Percentiles rank a stretch among this genome's conserved stretches.
phyloP scores from a whole-genome alignment of 768 basidiomycete species.

The Tulasnella sp. region DNA sequence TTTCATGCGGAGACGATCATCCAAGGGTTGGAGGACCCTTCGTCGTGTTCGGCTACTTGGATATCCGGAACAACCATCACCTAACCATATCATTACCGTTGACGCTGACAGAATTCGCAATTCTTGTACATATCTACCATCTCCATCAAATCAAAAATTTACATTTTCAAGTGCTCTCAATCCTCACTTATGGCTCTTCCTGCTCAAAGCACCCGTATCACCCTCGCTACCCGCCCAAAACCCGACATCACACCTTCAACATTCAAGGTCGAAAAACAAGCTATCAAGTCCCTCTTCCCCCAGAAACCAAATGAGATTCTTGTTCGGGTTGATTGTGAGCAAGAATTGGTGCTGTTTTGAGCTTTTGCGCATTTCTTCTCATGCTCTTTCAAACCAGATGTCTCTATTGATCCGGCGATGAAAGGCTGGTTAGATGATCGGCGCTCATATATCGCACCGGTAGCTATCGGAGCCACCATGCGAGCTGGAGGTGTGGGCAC shows the following conservation, averaged over 20 bases:
- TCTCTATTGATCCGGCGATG: slow-evolving; percentile 85
- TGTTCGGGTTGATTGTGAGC: slow-evolving; percentile 53
- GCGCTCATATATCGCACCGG: slow-evolving; percentile 31
- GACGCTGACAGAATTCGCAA: too few relatives aligned
- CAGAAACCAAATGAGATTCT: slow-evolving; percentile 36
- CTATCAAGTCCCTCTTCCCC: slow-evolving; percentile 9
- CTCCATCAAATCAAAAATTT: neutral
- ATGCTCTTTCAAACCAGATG: slow-evolving; percentile 24
- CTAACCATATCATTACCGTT: too few relatives aligned
- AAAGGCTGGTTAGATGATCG: slow-evolving; percentile 66
- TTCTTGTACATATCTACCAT: too few relatives aligned
- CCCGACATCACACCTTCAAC: slow-evolving; percentile 56
- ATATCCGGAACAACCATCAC: too few relatives aligned
- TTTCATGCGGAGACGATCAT: too few relatives aligned
- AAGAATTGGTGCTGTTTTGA: too few relatives aligned
- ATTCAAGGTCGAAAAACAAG: slow-evolving; percentile 41
- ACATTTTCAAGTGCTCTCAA: too few relatives aligned
- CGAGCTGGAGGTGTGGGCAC: slow-evolving; percentile 56
- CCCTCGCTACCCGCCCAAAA: slow-evolving; percentile 64
- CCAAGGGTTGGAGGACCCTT: too few relatives aligned
- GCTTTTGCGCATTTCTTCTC: too few relatives aligned
- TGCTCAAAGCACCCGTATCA: slow-evolving; percentile 32
- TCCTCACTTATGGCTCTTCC: slow-evolving; percentile 16
- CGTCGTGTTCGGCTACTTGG: too few relatives aligned
- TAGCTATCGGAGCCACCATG: slow-evolving; percentile 66